A percentile compares a stretch with the other conserved stretches of the same genome.
phyloP scores from a whole-genome alignment of 140 eudicot species.

The Cichorium intybus region DNA sequence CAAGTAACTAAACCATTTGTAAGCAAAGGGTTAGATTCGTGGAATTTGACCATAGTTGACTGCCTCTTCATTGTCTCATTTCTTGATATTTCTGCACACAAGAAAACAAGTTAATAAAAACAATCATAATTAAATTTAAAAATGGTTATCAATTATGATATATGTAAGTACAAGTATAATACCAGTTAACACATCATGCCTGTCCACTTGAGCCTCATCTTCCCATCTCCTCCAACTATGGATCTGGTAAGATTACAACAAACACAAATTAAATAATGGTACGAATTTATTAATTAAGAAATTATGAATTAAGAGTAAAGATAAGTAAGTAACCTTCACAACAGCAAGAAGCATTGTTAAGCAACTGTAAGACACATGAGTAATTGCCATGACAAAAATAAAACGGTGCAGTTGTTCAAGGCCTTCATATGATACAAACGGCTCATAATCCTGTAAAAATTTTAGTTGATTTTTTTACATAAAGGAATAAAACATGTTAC shows the following conservation, averaged over 20 bases:
- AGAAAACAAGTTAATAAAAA: conserved; percentile 3
- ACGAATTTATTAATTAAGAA: background rate
- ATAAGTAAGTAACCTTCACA: conserved; percentile 67
- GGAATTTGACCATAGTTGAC: conserved; percentile 77
- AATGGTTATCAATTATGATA: background rate
- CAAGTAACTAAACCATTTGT: conserved; percentile 59
- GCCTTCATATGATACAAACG: conserved; percentile 97
- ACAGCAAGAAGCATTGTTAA: conserved; percentile 98
- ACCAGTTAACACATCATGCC: conserved; percentile 72
- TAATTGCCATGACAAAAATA: conserved; percentile 97
- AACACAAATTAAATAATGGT: background rate
- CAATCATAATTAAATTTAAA: background rate
- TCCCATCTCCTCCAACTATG: conserved; percentile 99
- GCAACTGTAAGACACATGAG: conserved; percentile 93
- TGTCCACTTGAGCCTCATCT: conserved; percentile 90
- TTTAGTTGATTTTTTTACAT: background rate
- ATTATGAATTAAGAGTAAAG: background rate
- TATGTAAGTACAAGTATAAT: conserved; percentile 12
- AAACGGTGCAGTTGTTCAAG: conserved; percentile 97
- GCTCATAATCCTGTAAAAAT: conserved; percentile 70
- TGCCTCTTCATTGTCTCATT: conserved; percentile 80
- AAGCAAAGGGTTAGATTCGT: conserved; percentile 58
- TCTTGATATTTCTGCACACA: conserved; percentile 73
- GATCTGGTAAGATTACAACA: conserved; percentile 41
- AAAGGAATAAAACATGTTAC: conserved; percentile 1